Percentiles rank a stretch among this genome's conserved stretches.
Evolutionary conservation across 164 flowering plant genomes (phyloP).

Genomic region (Tetrastigma voinierianum): DNA sequence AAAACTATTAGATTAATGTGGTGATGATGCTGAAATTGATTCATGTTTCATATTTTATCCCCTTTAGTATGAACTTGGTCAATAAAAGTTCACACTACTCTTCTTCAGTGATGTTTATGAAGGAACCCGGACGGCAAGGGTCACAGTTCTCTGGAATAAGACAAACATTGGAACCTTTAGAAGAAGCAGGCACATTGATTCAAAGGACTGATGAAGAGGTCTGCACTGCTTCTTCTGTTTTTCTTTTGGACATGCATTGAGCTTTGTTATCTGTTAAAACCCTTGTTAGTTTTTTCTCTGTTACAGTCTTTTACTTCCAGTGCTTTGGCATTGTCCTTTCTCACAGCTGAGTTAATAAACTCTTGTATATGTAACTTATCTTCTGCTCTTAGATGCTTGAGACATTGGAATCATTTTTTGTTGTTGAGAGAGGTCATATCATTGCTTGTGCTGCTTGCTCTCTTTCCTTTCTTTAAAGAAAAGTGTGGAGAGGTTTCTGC

Average conservation of each 20-base stretch:
- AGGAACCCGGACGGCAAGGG: conserved; percentile 80
- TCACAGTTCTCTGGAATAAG: conserved; percentile 72
- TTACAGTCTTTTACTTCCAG: neutral
- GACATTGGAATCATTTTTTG: conserved; percentile 66
- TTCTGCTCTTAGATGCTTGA: conserved; percentile 52
- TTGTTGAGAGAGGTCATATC: conserved; percentile 91
- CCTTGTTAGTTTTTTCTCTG: neutral
- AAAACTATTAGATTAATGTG: neutral
- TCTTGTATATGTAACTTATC: conserved; percentile 2
- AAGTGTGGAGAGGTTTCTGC: conserved; percentile 95
- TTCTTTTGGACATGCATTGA: neutral
- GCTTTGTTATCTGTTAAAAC: neutral
- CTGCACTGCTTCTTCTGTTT: conserved; percentile 5
- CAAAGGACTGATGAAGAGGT: conserved; percentile 84
- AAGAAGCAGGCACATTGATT: conserved; percentile 76
- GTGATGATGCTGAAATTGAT: neutral
- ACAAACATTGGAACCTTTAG: conserved; percentile 72
- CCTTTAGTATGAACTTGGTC: neutral
- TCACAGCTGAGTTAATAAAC: conserved; percentile 2
- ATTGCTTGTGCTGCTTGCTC: conserved; percentile 98
- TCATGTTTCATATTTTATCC: neutral
- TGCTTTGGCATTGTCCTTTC: conserved; percentile 3
- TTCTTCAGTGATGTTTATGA: conserved; percentile 86
- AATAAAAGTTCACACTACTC: conserved; percentile 3
- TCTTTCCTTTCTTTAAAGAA: conserved; percentile 76